Evolutionary conservation across 768 basidiomycete genomes (phyloP).

Genomic region (Strobilomyces confusus): DNA sequence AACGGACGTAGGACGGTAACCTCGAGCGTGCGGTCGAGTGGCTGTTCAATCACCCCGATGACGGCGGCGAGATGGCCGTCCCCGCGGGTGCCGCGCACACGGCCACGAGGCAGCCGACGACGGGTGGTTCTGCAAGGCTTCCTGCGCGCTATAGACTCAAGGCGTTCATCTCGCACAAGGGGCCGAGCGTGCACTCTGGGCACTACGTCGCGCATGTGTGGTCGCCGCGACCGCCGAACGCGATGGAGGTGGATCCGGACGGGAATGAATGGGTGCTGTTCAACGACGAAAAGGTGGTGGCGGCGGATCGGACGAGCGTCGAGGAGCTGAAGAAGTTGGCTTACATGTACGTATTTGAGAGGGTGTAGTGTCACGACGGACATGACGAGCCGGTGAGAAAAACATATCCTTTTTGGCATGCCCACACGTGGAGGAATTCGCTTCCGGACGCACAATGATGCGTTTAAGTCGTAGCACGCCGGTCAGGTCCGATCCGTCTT

Average conservation of each 20-base stretch:
- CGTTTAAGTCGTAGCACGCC: not conserved
- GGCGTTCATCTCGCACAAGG: slow-evolving; percentile 97
- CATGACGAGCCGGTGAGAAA: not conserved
- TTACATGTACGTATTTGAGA: slow-evolving; percentile 93
- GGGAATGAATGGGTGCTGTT: slow-evolving; percentile 80
- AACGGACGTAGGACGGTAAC: slow-evolving; percentile 59
- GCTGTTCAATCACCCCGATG: slow-evolving; percentile 93
- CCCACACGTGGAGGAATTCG: not conserved
- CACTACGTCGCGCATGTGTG: slow-evolving; percentile 87
- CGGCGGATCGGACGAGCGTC: slow-evolving; percentile 80
- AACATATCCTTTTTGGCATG: too few species aligned
- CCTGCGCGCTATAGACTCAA: slow-evolving; percentile 81
- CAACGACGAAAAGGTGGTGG: slow-evolving; percentile 95
- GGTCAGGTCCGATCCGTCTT: not conserved
- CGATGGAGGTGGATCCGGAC: slow-evolving; percentile 26
- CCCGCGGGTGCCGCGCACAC: slow-evolving; percentile 22
- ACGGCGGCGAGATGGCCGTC: slow-evolving; percentile 58
- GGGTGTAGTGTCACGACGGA: not conserved
- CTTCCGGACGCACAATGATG: not conserved
- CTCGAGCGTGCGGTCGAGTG: slow-evolving; percentile 90
- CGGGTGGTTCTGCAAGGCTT: slow-evolving; percentile 49
- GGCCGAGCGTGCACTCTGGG: slow-evolving; percentile 90
- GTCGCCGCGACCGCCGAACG: slow-evolving; percentile 10
- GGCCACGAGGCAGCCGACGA: slow-evolving; percentile 5
- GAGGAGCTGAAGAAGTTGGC: slow-evolving; percentile 77